A percentile compares a stretch with the other conserved stretches of the same genome.
Evolutionary conservation across 2,329 filamentous ascomycete genomes (phyloP).

Genomic region (Bertia moriformis): DNA sequence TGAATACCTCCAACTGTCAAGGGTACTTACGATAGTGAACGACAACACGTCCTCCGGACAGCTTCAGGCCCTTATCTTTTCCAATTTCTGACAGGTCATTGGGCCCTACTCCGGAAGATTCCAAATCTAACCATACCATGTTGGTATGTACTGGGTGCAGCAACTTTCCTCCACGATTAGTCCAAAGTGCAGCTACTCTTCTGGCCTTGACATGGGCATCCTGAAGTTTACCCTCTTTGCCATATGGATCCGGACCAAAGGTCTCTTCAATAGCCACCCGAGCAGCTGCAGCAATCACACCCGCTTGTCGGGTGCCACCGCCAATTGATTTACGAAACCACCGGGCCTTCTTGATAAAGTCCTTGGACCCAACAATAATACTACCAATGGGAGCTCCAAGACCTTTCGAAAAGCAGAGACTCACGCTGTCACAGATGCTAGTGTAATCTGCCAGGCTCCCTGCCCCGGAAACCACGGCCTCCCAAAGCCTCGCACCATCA

Average conservation of each 20-base stretch:
- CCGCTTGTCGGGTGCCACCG: slow-evolving; percentile 63
- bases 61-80: slow-evolving; percentile 38
- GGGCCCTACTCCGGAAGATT: slow-evolving; percentile 31
- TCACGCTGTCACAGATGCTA: slow-evolving; percentile 29
- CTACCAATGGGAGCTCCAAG: slow-evolving; percentile 36
- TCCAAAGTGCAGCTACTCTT: slow-evolving; percentile 46
- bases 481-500: slow-evolving; percentile 36
- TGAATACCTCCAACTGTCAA: slow-evolving; percentile 7
- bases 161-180: slow-evolving; percentile 42
- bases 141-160: slow-evolving; percentile 53
- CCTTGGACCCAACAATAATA: slow-evolving; percentile 25
- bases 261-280: slow-evolving; percentile 67
- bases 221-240: slow-evolving; percentile 45
- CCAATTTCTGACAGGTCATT: slow-evolving; percentile 38
- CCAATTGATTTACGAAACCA: slow-evolving; percentile 72
- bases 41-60: slow-evolving; percentile 44
- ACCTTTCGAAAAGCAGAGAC: slow-evolving; percentile 35
- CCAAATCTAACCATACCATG: slow-evolving; percentile 60
- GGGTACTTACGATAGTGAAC: slow-evolving; percentile 41
- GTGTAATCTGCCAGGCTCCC: slow-evolving; percentile 24
- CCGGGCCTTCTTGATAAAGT: slow-evolving; percentile 51
- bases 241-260: slow-evolving; percentile 43
- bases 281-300: slow-evolving; percentile 62
- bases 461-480: slow-evolving; percentile 26
- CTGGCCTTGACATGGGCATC: slow-evolving; percentile 48